Evolutionary conservation across 768 basidiomycete species (phyloP).

Genomic region (Terana coerulea): DNA sequence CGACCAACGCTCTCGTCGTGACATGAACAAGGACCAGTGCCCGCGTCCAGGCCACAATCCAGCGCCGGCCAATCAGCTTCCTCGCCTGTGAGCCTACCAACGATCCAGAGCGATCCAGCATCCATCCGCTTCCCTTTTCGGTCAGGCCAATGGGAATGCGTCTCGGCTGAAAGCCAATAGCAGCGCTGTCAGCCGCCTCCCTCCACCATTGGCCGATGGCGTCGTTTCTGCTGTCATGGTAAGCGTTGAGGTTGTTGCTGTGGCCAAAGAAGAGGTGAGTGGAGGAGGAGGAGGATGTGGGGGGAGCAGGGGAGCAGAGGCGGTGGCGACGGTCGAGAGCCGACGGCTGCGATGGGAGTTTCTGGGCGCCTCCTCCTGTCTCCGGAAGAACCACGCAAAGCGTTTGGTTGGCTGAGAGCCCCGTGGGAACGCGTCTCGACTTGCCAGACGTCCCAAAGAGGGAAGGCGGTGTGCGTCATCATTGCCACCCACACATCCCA

Average conservation of each 20-base stretch:
- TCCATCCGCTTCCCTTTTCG: constrained; percentile 3
- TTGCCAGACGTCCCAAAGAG: neutral
- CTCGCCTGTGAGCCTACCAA: constrained; percentile 5
- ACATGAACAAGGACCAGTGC: constrained; percentile 10
- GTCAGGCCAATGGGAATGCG: constrained; percentile 2
- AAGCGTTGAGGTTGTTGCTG: neutral
- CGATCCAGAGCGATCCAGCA: constrained; percentile 8
- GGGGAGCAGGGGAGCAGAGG: too few species aligned
- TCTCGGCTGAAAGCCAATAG: constrained; percentile 1
- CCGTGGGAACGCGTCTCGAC: constrained; percentile 3
- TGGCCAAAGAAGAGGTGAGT: neutral
- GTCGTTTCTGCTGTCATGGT: neutral
- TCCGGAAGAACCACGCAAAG: neutral
- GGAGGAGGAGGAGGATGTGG: neutral
- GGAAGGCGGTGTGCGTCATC: neutral
- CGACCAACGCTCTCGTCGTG: constrained; percentile 10
- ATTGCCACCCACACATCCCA: neutral
- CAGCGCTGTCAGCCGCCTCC: neutral
- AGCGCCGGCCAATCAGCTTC: constrained; percentile 5
- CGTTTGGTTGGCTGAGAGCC: neutral
- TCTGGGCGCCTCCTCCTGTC: neutral
- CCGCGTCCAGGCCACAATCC: constrained; percentile 7
- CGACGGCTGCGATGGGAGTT: constrained; percentile 4
- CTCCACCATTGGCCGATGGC: neutral
- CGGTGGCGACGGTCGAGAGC: neutral